These are phyloP conservation scores for Xylona heveae DNA, from an alignment of 495 filamentous ascomycete species.

Conservation along the genomic window DNA sequence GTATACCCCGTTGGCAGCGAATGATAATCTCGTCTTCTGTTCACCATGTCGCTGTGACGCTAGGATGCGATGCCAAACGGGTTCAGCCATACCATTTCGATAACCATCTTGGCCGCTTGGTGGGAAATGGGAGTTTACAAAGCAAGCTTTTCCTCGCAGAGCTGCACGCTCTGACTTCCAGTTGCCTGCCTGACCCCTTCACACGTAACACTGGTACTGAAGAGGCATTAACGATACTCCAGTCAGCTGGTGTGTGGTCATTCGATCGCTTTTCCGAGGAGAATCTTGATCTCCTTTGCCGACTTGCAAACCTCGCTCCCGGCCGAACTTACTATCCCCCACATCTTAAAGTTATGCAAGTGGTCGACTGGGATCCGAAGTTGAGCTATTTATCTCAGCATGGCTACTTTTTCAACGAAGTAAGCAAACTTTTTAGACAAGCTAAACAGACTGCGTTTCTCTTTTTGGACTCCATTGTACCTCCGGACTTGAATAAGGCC, in stretches of 20 bases:
- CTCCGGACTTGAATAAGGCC: no score
- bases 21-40: conserved; percentile 6
- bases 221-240: conserved; percentile 1
- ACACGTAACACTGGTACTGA: conserved; percentile 4
- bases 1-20: conserved; percentile 7
- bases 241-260: conserved; percentile 1
- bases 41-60: conserved; percentile 15
- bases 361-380: conserved; percentile 4
- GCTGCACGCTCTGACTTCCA: conserved; percentile 4
- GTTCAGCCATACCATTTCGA: conserved; percentile 3
- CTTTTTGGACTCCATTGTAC: no score
- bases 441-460: no score
- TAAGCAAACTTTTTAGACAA: no score
- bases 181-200: conserved; percentile 4
- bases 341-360: not conserved
- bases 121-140: not conserved
- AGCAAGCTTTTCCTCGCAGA: no score
- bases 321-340: conserved; percentile 3
- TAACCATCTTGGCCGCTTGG: conserved; percentile 2
- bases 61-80: conserved; percentile 4
- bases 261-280: conserved; percentile 1
- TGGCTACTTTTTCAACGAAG: no score
- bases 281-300: not conserved
- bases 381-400: no score
- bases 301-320: not conserved